Base-by-base conservation (phyloP, 352 stramenopile species). In the Phytophthora ramorum region DNA sequence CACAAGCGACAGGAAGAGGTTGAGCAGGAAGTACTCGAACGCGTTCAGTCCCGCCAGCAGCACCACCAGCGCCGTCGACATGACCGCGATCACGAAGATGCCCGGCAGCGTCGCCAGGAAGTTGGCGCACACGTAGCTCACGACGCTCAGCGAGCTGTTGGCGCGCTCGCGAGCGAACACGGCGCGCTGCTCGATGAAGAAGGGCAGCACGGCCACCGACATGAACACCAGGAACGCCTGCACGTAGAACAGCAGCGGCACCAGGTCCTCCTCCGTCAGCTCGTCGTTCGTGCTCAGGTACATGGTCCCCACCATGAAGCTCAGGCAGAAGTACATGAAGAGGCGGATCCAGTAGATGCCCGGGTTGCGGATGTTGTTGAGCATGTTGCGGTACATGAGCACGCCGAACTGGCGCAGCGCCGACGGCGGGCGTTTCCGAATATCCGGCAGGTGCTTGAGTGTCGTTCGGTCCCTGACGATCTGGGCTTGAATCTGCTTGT, bases 161-260 rank as follows among this genome's bases (percentile, higher is more conserved):
- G 69, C 75, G 35, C 86, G 71, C 56, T 93, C 69, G 12, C 69
- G 69, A 45, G 57, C 56, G 26, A 82, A 75, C 0, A 89, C 76
- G 59, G 95, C 89, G 13, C 91, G 88, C 43, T 93, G 82, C 38
- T 96, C 79, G 41, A 97, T 89, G 45, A 94, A 89, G 69, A 95
- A 95, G 2, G 91, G 90, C 16, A 97, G 67, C 3, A 92, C 85
- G 3, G 90, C 89, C 35, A 97, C 81, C 50, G 78, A 91, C 91
- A 97, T 97, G 69, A 95, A 96, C 41, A 94, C 83, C 37, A 96
- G 78, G 64, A 97, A 97, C 9, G 89, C 86, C 24, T 91, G 82
- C 28, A 93, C 77, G 78, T 92, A 97, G 63, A 96, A 97, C 7
- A 97, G 58, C 50, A 96, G 30, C 32, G 77, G 69, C 10, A 85